Evolutionary conservation across 2,329 filamentous ascomycete species (phyloP).

Genomic region (Alternaria panax): DNA sequence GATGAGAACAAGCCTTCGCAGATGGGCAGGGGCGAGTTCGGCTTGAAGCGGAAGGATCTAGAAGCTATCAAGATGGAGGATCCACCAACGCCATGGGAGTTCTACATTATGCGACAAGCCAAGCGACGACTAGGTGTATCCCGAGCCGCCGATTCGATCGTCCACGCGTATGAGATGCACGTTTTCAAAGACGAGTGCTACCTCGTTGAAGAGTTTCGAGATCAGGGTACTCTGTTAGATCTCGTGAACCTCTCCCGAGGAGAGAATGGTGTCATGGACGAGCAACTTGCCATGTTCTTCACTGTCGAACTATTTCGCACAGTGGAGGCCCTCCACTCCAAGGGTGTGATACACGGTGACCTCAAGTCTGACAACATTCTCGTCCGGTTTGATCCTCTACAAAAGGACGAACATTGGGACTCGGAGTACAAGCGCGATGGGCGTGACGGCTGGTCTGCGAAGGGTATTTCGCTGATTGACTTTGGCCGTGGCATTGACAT

Average conservation of each 20-base stretch:
- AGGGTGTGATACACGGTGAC: conserved; percentile 86
- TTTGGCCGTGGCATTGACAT: conserved; percentile 96
- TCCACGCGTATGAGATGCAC: conserved; percentile 88
- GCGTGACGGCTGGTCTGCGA: conserved; percentile 76
- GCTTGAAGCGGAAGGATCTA: conserved; percentile 65
- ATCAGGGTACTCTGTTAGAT: conserved; percentile 93
- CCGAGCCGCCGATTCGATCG: conserved; percentile 77
- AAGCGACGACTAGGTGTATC: conserved; percentile 76
- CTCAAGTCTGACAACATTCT: conserved; percentile 96
- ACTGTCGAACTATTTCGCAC: conserved; percentile 89
- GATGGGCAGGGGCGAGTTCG: conserved; percentile 70
- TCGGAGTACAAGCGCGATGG: conserved; percentile 77
- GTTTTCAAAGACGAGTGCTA: conserved; percentile 90
- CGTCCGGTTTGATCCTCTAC: conserved; percentile 73
- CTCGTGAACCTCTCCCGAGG: conserved; percentile 85
- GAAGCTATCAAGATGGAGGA: conserved; percentile 96
- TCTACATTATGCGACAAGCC: conserved; percentile 88
- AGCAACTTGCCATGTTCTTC: conserved; percentile 94
- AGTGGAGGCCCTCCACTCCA: conserved; percentile 82
- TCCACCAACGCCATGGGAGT: conserved; percentile 90
- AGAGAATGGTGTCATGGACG: conserved; percentile 82
- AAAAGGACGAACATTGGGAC: conserved; percentile 58
- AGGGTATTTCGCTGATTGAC: conserved; percentile 88
- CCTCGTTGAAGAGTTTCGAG: conserved; percentile 83
- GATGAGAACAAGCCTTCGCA: conserved; percentile 55